Conservation (phyloP, 2,329 filamentous ascomycete species). For the Aotearoamyces nothofagi region DNA sequence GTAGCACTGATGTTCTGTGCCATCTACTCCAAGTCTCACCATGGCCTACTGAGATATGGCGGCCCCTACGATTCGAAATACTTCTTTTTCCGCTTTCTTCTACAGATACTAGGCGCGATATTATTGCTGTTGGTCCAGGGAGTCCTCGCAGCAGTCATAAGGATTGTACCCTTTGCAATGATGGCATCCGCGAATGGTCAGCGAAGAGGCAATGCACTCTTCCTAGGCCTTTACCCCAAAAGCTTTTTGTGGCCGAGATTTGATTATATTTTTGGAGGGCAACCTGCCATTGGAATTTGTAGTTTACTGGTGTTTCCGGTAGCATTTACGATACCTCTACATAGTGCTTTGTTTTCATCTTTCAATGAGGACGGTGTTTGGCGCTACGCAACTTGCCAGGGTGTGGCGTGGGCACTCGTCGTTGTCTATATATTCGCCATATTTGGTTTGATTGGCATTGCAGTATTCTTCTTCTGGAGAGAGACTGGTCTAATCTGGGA, state of each 20-base stretch:
- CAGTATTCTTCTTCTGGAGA: constrained; percentile 47
- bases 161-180: constrained; percentile 63
- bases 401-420: constrained; percentile 64
- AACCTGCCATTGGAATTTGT: constrained; percentile 50
- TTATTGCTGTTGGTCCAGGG: constrained; percentile 66
- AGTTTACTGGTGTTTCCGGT: constrained; percentile 61
- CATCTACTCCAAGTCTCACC: constrained; percentile 44
- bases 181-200: constrained; percentile 51
- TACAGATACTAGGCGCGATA: constrained; percentile 57
- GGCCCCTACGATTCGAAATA: constrained; percentile 58
- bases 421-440: constrained; percentile 56
- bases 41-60: constrained; percentile 54
- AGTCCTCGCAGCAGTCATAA: constrained; percentile 57
- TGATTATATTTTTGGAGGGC: constrained; percentile 51
- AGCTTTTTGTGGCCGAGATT: constrained; percentile 55
- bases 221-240: constrained; percentile 41
- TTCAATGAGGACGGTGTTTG: constrained; percentile 43
- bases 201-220: constrained; percentile 48
- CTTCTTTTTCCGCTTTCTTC: constrained; percentile 76
- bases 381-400: constrained; percentile 68
- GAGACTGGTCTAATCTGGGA: constrained; percentile 78
- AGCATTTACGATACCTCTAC: constrained; percentile 67
- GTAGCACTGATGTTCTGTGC: constrained; percentile 58
- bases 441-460: constrained; percentile 38
- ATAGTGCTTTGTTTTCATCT: constrained; percentile 61